phyloP scores from a whole-genome alignment of 352 stramenopile genomes.

The Phytophthora ohioensis region DNA sequence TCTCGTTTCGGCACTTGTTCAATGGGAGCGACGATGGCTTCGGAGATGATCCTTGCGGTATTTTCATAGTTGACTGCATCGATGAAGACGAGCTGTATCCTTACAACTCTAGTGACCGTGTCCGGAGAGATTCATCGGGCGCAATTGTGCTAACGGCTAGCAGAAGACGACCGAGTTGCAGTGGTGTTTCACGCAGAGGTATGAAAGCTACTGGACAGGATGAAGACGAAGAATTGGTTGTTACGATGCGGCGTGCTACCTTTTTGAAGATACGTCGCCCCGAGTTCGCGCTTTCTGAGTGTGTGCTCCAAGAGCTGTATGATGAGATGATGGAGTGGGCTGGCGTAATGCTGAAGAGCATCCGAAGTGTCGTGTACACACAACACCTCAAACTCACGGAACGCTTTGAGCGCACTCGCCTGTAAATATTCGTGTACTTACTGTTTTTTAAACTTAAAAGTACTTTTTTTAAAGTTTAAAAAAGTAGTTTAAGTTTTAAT shows the following conservation, averaged over 20 bases:
- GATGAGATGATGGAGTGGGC: constrained; percentile 24
- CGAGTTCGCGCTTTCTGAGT: constrained; percentile 13
- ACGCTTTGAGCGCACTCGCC: too few relatives aligned
- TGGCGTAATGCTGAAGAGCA: constrained; percentile 31
- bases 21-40: constrained; percentile 13
- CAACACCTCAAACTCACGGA: too few relatives aligned
- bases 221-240: constrained; percentile 23
- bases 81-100: constrained; percentile 42
- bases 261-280: constrained; percentile 30
- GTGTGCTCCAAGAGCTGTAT: constrained; percentile 17
- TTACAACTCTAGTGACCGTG: constrained; percentile 27
- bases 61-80: constrained; percentile 33
- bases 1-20: constrained; percentile 38
- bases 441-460: too few relatives aligned
- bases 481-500: too few relatives aligned
- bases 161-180: constrained; percentile 6
- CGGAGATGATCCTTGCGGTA: constrained; percentile 10
- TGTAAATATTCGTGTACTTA: too few relatives aligned
- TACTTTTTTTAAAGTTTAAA: too few relatives aligned
- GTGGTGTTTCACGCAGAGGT: neutral
- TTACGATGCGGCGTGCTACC: constrained; percentile 35
- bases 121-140: constrained; percentile 38
- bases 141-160: constrained; percentile 38
- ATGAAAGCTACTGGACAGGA: neutral
- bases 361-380: constrained; percentile 19